Evolutionary conservation across 2,329 filamentous ascomycete genomes (phyloP).

Genomic region (Chaetomiaceae sp.): DNA sequence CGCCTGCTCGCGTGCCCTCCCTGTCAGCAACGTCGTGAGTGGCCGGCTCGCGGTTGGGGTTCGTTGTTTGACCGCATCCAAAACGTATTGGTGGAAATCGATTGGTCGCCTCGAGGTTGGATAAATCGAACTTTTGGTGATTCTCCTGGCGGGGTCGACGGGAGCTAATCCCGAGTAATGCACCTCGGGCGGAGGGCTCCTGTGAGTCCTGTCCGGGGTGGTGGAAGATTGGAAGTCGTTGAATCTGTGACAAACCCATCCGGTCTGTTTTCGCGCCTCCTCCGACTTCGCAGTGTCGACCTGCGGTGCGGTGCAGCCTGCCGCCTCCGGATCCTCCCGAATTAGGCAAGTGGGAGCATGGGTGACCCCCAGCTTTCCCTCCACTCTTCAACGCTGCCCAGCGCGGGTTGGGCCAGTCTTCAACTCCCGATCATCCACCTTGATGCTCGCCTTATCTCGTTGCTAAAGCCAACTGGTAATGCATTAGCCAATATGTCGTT

Average conservation of each 20-base stretch:
- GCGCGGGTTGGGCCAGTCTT: conserved; percentile 2
- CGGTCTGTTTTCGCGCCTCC: conserved; percentile 20
- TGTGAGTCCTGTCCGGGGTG: background rate
- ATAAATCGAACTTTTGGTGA: conserved; percentile 16
- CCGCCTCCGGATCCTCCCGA: conserved; percentile 18
- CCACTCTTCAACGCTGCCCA: background rate
- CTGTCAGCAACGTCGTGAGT: background rate
- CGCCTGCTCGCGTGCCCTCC: conserved; percentile 20
- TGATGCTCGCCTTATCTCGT: conserved; percentile 12
- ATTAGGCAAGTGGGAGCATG: conserved; percentile 10
- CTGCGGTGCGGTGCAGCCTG: background rate
- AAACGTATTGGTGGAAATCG: conserved; percentile 15
- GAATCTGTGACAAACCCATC: conserved; percentile 7
- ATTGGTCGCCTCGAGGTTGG: conserved; percentile 19
- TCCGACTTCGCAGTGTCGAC: conserved; percentile 20
- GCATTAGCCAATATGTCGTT: conserved; percentile 4
- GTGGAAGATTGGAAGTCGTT: background rate
- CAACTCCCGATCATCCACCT: conserved; percentile 6
- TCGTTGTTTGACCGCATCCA: background rate
- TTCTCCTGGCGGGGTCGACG: conserved; percentile 12
- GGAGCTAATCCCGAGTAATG: conserved; percentile 12
- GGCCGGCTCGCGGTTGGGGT: background rate
- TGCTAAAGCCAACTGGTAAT: conserved; percentile 22
- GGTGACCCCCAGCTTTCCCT: conserved; percentile 7
- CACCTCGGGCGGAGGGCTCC: conserved; percentile 1